phyloP scores from a whole-genome alignment of 352 stramenopile genomes.

The Globisporangium barbulae region DNA sequence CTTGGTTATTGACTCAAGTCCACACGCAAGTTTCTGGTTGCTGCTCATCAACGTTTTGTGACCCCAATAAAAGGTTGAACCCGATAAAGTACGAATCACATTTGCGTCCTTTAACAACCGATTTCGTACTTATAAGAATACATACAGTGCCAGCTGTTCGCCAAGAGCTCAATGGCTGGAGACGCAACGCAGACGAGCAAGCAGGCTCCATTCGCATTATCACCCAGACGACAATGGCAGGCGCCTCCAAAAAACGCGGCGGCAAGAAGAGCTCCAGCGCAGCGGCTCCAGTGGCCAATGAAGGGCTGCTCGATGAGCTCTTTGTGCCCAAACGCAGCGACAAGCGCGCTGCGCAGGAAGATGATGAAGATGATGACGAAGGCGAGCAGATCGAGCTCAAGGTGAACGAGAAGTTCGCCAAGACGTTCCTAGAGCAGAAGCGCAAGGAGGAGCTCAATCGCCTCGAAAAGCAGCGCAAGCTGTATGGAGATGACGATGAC shows the following conservation, averaged over 20 bases:
- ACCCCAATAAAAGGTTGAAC: too few relatives aligned
- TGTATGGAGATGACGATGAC: conserved; percentile 21
- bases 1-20: too few relatives aligned
- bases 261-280: conserved; percentile 10
- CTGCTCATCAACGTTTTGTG: too few relatives aligned
- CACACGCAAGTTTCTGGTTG: too few relatives aligned
- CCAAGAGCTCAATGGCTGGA: conserved; percentile 8
- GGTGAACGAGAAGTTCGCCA: conserved; percentile 79
- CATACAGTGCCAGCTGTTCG: neutral
- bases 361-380: conserved; percentile 13
- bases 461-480: conserved; percentile 42
- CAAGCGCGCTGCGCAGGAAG: conserved; percentile 6
- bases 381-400: conserved; percentile 41
- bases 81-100: conserved; percentile 2
- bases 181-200: conserved; percentile 1
- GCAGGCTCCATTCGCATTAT: neutral
- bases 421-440: conserved; percentile 70
- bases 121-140: neutral
- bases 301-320: conserved; percentile 26
- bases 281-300: neutral
- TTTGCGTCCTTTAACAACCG: neutral
- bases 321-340: conserved; percentile 28
- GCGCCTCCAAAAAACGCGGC: conserved; percentile 10
- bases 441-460: conserved; percentile 75
- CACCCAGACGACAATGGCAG: conserved; percentile 5